Evolutionary conservation across 305 asterid genomes (phyloP).

Genomic region (Vinca major): DNA sequence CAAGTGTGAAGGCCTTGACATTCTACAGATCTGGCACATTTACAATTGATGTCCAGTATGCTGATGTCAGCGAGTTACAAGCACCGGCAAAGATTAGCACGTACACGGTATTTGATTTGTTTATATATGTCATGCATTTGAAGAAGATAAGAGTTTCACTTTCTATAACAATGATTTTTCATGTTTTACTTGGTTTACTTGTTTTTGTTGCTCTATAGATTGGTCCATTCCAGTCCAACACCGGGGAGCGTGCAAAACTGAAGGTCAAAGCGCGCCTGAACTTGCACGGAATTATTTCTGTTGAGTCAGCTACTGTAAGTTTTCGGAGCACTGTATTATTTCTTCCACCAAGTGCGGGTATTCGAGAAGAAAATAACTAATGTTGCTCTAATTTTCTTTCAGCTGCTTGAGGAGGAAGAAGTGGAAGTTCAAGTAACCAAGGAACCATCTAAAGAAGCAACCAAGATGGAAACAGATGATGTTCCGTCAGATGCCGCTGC

Average conservation of each 20-base stretch:
- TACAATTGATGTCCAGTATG: slow-evolving; percentile 62
- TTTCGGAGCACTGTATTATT: neutral
- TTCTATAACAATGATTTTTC: neutral
- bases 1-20: slow-evolving; percentile 89
- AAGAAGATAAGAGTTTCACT: neutral
- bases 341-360: neutral
- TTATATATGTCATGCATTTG: neutral
- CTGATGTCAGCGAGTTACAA: slow-evolving; percentile 71
- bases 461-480: slow-evolving; percentile 80
- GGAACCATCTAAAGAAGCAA: slow-evolving; percentile 39
- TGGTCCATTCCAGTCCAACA: slow-evolving; percentile 73
- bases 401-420: slow-evolving; percentile 91
- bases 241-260: slow-evolving; percentile 60
- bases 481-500: slow-evolving; percentile 35
- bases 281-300: slow-evolving; percentile 79
- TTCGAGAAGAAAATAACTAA: neutral
- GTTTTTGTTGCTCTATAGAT: slow-evolving; percentile 32
- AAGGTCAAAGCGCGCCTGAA: slow-evolving; percentile 74
- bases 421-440: slow-evolving; percentile 52
- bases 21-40: slow-evolving; percentile 78
- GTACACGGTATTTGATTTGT: slow-evolving; percentile 53
- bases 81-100: slow-evolving; percentile 80
- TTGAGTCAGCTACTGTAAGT: slow-evolving; percentile 74
- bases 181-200: neutral
- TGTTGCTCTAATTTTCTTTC: slow-evolving; percentile 8